Evolutionary conservation across 2,329 filamentous ascomycete species (phyloP).

Genomic region (Diplodia corticola): DNA sequence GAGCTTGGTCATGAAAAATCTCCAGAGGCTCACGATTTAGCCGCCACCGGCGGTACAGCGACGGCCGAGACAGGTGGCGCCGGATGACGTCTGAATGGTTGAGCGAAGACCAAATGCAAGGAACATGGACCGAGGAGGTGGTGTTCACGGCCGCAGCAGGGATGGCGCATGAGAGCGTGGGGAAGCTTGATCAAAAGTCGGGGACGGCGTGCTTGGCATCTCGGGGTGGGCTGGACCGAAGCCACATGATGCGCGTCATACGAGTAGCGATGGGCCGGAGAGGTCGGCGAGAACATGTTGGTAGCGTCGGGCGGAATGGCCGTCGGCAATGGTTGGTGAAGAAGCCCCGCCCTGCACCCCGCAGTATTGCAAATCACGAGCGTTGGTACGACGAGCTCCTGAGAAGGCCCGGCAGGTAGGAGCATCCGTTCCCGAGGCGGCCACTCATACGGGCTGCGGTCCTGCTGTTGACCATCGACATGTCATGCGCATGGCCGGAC

Average conservation of each 20-base stretch:
- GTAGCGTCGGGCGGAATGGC: background rate
- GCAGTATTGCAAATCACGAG: background rate
- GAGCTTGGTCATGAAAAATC: background rate
- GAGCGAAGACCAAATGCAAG: background rate
- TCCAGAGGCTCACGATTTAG: background rate
- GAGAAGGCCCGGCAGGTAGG: background rate
- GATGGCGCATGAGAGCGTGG: background rate
- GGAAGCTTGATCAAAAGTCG: conserved; percentile 3
- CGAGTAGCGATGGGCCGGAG: background rate
- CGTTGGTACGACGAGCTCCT: background rate
- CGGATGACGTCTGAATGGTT: background rate
- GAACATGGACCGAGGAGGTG: background rate
- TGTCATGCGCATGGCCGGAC: background rate
- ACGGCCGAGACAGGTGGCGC: conserved; percentile 7
- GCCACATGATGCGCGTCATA: conserved; percentile 12
- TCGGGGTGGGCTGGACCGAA: conserved; percentile 12
- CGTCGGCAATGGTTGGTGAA: background rate
- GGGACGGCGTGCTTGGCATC: background rate
- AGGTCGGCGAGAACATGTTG: background rate
- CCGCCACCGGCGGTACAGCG: conserved; percentile 8
- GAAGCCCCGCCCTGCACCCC: conserved; percentile 2
- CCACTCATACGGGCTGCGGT: background rate
- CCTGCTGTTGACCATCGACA: background rate
- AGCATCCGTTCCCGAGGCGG: background rate
- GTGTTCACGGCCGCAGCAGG: background rate